phyloP scores from a whole-genome alignment of 805 yeast genomes.

The Candida taoyuanica region DNA sequence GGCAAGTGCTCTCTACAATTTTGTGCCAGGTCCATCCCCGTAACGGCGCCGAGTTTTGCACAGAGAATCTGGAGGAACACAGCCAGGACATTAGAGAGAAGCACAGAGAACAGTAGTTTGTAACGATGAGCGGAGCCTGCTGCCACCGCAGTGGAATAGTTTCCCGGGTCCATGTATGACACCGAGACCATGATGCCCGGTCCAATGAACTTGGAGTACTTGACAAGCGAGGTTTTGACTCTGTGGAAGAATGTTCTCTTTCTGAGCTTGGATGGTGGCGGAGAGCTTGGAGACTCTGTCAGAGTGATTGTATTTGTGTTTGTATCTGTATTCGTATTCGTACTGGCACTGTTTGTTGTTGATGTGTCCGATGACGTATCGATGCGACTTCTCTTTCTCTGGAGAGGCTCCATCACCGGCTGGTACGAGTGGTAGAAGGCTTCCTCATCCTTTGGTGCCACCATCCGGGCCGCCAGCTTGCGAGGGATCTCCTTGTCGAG shows the following conservation, averaged over 20 bases:
- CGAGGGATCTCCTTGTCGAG: conserved; percentile 15
- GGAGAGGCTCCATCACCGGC: conserved; percentile 2
- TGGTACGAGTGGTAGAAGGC: conserved; percentile 10
- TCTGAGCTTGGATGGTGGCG: neutral
- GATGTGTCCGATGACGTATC: neutral
- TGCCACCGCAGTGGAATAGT: conserved; percentile 90
- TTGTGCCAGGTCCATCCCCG: conserved; percentile 88
- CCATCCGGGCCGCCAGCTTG: conserved; percentile 7
- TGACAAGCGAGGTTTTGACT: conserved; percentile 28
- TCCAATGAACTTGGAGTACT: conserved; percentile 70
- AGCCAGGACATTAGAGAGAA: conserved; percentile 81
- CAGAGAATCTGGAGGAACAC: conserved; percentile 81
- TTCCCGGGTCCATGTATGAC: conserved; percentile 97
- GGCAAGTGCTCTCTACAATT: conserved; percentile 78
- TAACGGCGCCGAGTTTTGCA: conserved; percentile 86
- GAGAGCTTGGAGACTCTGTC: too few species aligned
- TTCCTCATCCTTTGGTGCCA: conserved; percentile 6
- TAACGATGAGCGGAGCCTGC: conserved; percentile 88
- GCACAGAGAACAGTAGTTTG: conserved; percentile 69
- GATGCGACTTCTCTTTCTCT: too few species aligned
- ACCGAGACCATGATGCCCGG: conserved; percentile 95
- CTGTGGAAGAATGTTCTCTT: conserved; percentile 8
- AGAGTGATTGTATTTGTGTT: too few species aligned
- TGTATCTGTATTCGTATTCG: neutral
- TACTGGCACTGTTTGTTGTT: neutral